phyloP scores from a whole-genome alignment of 2,329 filamentous ascomycete species.

The Fusarium camptoceras region DNA sequence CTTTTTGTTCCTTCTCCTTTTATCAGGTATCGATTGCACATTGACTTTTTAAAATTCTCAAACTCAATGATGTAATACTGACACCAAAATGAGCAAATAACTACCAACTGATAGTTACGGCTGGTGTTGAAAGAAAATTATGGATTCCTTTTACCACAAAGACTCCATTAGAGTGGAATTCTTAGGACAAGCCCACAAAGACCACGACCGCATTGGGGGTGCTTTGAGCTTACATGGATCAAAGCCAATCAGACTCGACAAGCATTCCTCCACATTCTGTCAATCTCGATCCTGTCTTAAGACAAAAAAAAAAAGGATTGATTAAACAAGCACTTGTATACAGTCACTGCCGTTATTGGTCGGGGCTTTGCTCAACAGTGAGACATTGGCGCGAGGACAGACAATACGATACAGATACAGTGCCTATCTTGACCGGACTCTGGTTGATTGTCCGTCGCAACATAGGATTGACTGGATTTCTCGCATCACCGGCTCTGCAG shows the following conservation, averaged over 20 bases:
- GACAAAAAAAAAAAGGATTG: slow-evolving; percentile 14
- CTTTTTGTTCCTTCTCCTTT: not conserved
- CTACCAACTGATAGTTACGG: not conserved
- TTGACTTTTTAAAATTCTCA: slow-evolving; percentile 6
- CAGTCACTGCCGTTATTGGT: slow-evolving; percentile 25
- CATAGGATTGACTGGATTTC: slow-evolving; percentile 29
- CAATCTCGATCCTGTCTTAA: slow-evolving; percentile 42
- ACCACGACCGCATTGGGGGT: slow-evolving; percentile 12
- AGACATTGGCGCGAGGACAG: slow-evolving; percentile 28
- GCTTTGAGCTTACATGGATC: slow-evolving; percentile 35
- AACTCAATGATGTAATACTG: slow-evolving; percentile 23
- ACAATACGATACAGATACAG: not conserved
- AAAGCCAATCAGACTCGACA: slow-evolving; percentile 38
- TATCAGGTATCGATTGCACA: slow-evolving; percentile 1
- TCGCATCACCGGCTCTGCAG: slow-evolving; percentile 42
- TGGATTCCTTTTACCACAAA: slow-evolving; percentile 12
- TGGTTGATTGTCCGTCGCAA: slow-evolving; percentile 18
- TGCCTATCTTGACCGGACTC: not conserved
- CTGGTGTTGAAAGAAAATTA: slow-evolving; percentile 10
- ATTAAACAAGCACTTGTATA: slow-evolving; percentile 17
- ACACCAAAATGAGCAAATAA: not conserved
- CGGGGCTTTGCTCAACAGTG: slow-evolving; percentile 6
- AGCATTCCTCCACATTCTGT: slow-evolving; percentile 36
- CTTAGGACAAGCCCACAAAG: slow-evolving; percentile 19
- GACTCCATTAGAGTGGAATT: slow-evolving; percentile 35